Evolutionary conservation across 2,329 filamentous ascomycete species (phyloP).

Genomic region (Calonectria henricotiae): DNA sequence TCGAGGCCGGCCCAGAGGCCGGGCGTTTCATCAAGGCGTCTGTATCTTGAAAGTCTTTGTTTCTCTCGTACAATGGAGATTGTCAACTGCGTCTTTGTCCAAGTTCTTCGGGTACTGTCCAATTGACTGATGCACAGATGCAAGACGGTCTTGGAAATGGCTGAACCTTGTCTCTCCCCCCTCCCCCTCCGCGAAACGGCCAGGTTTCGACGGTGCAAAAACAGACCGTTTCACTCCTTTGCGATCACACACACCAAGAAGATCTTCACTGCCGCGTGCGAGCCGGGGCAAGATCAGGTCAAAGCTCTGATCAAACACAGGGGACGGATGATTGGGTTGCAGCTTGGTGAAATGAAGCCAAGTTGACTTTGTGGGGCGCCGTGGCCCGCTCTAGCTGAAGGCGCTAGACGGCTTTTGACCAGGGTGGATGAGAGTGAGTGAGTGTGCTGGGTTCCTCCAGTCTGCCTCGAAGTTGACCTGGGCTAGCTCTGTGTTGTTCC

Average conservation of each 20-base stretch:
- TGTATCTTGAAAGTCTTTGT: background rate
- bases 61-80: constrained; percentile 17
- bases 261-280: background rate
- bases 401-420: constrained; percentile 24
- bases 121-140: background rate
- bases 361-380: constrained; percentile 10
- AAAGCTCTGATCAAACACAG: constrained; percentile 20
- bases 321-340: background rate
- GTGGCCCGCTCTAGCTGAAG: constrained; percentile 30
- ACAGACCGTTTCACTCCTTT: constrained; percentile 25
- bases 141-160: background rate
- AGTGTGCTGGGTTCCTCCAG: background rate
- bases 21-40: constrained; percentile 9
- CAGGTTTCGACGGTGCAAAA: constrained; percentile 18
- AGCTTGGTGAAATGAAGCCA: constrained; percentile 30
- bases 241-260: background rate
- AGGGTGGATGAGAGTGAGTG: background rate
- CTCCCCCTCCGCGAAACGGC: background rate
- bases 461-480: constrained; percentile 1
- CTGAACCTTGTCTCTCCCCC: background rate
- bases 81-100: background rate
- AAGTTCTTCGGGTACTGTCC: background rate
- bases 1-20: constrained; percentile 1
- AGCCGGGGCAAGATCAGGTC: background rate
- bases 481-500: constrained; percentile 12